Percentiles rank a stretch among this genome's conserved stretches.
Evolutionary conservation across 805 yeast genomes (phyloP).

Genomic region (Yarrowia sp.): DNA sequence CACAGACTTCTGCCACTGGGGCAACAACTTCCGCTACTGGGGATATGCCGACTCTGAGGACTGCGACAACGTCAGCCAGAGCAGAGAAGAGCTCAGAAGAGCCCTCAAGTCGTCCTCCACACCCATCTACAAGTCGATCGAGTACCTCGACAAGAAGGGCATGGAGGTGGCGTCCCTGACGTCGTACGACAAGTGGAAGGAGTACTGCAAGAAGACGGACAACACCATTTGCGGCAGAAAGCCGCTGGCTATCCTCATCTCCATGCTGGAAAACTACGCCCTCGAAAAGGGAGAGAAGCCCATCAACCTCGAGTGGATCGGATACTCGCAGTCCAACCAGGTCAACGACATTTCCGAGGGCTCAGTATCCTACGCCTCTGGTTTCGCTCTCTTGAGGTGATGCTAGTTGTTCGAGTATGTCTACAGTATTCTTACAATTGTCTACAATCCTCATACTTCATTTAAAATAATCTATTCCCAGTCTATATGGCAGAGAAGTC

Average conservation of each 20-base stretch:
- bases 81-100: slow-evolving; percentile 7
- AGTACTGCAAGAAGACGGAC: slow-evolving; percentile 66
- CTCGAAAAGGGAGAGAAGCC: slow-evolving; percentile 32
- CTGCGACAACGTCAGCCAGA: neutral
- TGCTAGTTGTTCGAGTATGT: no score
- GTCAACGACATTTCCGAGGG: slow-evolving; percentile 54
- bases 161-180: slow-evolving; percentile 62
- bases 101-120: slow-evolving; percentile 34
- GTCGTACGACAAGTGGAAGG: slow-evolving; percentile 56
- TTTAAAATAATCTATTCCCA: slow-evolving; percentile 24
- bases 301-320: slow-evolving; percentile 60
- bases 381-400: slow-evolving; percentile 46
- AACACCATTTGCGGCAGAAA: slow-evolving; percentile 93
- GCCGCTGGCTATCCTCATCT: slow-evolving; percentile 68
- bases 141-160: slow-evolving; percentile 64
- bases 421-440: no score
- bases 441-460: neutral
- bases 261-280: slow-evolving; percentile 37
- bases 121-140: slow-evolving; percentile 72
- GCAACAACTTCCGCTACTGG: slow-evolving; percentile 59
- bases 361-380: slow-evolving; percentile 91
- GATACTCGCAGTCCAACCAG: slow-evolving; percentile 71
- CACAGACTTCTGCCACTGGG: slow-evolving; percentile 97
- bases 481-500: slow-evolving; percentile 21
- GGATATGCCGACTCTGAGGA: slow-evolving; percentile 43